A percentile compares a stretch with the other conserved stretches of the same genome.
Conservation (phyloP, 371 early-diverging fungal species). For the Blastocladiella emersonii region DNA sequence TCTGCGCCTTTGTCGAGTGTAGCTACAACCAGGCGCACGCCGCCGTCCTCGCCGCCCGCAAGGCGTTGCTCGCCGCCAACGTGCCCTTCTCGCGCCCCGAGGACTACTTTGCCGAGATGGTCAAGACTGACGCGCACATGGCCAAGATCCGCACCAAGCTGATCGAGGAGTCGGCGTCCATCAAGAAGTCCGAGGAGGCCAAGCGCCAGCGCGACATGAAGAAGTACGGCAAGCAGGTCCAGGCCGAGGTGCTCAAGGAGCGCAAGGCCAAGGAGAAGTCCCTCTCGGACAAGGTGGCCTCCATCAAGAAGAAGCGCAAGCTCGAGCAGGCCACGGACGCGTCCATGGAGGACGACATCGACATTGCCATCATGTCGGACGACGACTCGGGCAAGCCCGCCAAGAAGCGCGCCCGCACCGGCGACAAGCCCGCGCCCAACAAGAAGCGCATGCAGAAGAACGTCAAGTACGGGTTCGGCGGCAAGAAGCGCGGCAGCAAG, state of each 20-base stretch:
- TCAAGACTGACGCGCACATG: slow-evolving; percentile 91
- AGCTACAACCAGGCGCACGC: slow-evolving; percentile 63
- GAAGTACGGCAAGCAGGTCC: slow-evolving; percentile 95
- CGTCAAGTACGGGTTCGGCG: slow-evolving; percentile 78
- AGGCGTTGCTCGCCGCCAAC: slow-evolving; percentile 38
- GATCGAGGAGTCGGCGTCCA: slow-evolving; percentile 59
- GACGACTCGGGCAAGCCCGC: slow-evolving; percentile 29
- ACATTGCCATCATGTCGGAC: slow-evolving; percentile 53
- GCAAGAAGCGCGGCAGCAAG: slow-evolving; percentile 61
- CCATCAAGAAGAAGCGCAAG: slow-evolving; percentile 61
- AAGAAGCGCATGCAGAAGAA: slow-evolving; percentile 38
- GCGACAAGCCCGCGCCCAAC: slow-evolving; percentile 15
- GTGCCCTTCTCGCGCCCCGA: slow-evolving; percentile 67
- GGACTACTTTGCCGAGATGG: slow-evolving; percentile 92
- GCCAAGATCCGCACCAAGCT: slow-evolving; percentile 59
- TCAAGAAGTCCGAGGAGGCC: slow-evolving; percentile 74
- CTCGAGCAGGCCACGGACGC: slow-evolving; percentile 40
- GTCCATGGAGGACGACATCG: slow-evolving; percentile 62
- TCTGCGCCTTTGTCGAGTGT: slow-evolving; percentile 5
- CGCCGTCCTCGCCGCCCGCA: slow-evolving; percentile 49
- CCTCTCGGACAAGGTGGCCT: slow-evolving; percentile 72
- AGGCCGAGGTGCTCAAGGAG: slow-evolving; percentile 70
- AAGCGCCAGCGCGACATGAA: slow-evolving; percentile 69
- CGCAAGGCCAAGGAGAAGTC: slow-evolving; percentile 66
- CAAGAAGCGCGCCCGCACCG: slow-evolving; percentile 13